Conservation (phyloP, 768 basidiomycete species). For the Phlegmacium glaucopus region DNA sequence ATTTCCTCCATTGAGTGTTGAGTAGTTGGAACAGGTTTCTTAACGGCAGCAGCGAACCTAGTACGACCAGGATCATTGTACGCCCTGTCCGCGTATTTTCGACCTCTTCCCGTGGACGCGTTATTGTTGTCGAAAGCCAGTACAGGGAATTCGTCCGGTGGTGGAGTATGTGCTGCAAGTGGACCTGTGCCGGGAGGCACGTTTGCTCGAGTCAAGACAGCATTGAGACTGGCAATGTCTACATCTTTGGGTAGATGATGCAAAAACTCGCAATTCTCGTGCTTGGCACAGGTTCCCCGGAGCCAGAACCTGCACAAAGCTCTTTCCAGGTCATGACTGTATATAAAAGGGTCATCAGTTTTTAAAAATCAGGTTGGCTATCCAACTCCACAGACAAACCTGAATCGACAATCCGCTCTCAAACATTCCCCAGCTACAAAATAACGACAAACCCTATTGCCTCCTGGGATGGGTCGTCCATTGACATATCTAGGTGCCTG, state of each 20-base stretch:
- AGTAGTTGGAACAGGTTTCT: conserved; percentile 47
- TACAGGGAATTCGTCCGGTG: conserved; percentile 69
- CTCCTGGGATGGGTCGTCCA: conserved; percentile 55
- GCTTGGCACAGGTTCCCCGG: conserved; percentile 94
- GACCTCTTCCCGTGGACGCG: conserved; percentile 39
- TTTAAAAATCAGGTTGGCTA: conserved; percentile 1
- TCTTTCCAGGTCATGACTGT: conserved; percentile 90
- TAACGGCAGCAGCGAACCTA: conserved; percentile 87
- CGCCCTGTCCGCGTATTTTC: conserved; percentile 30
- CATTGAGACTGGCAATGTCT: conserved; percentile 68
- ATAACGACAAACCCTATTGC: conserved; percentile 89
- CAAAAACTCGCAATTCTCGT: conserved; percentile 94
- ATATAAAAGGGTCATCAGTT: conserved; percentile 9
- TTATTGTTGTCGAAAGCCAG: conserved; percentile 44
- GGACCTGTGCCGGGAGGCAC: conserved; percentile 47
- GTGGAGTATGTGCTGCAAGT: conserved; percentile 36
- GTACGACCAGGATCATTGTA: conserved; percentile 84
- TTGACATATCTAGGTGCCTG: conserved; percentile 43
- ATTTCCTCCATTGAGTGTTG: conserved; percentile 20
- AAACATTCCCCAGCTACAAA: conserved; percentile 96
- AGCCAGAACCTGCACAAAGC: conserved; percentile 98
- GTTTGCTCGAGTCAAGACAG: conserved; percentile 64
- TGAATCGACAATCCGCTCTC: conserved; percentile 95
- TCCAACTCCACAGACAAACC: conserved; percentile 41
- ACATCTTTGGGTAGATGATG: conserved; percentile 88